phyloP scores from a whole-genome alignment of 495 filamentous ascomycete genomes.

The Hypoxylon crocopeplum region DNA sequence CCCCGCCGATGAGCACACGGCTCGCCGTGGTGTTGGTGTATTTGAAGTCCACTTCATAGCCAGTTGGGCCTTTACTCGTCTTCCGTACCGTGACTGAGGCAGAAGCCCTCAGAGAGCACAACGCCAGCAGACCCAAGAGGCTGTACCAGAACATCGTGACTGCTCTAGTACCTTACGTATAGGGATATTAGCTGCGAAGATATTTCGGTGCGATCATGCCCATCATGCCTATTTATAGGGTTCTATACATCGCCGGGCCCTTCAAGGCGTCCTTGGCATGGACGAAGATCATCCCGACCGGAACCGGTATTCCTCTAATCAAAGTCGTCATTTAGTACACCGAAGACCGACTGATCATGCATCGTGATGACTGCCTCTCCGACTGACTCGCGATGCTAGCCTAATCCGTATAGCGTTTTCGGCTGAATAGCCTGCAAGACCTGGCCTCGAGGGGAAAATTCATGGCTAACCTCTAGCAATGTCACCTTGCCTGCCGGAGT shows the following conservation, averaged over 20 bases:
- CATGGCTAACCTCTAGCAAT: background rate
- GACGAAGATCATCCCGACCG: constrained; percentile 14
- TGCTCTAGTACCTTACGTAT: background rate
- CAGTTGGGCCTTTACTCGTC: constrained; percentile 39
- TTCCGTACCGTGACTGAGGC: constrained; percentile 44
- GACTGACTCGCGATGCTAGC: constrained; percentile 11
- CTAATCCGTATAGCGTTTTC: constrained; percentile 17
- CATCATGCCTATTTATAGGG: background rate
- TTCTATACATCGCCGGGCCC: background rate
- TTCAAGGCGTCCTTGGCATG: background rate
- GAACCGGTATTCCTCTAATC: background rate
- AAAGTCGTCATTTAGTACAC: background rate
- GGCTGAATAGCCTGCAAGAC: constrained; percentile 18
- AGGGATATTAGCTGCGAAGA: background rate
- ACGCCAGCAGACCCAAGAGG: constrained; percentile 9
- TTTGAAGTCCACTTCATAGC: constrained; percentile 45
- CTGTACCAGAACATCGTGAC: constrained; percentile 13
- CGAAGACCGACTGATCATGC: background rate
- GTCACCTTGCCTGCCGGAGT: constrained; percentile 15
- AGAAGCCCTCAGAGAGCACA: constrained; percentile 15
- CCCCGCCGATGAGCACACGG: constrained; percentile 42
- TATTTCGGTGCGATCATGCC: background rate
- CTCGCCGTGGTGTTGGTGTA: constrained; percentile 40
- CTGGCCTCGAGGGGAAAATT: constrained; percentile 4
- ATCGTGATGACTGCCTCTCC: constrained; percentile 7